These are phyloP conservation scores for Artemisia annua DNA, from an alignment of 129 eudicot species.

Conservation along the genomic window DNA sequence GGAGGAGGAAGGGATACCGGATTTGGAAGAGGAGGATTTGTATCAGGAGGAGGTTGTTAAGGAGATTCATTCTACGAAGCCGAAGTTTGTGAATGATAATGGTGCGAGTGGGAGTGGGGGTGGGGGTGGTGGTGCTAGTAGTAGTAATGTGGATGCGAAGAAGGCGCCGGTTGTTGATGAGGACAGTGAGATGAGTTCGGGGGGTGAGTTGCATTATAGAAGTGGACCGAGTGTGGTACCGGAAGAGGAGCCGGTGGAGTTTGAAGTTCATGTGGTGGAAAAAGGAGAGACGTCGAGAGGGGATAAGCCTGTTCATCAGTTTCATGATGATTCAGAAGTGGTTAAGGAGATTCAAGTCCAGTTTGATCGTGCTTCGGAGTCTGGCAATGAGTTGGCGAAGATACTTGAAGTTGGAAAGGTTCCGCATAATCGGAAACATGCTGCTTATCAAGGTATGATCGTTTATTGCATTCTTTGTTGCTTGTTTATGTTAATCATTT, in stretches of 20 bases:
- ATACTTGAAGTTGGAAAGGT: conserved; percentile 90
- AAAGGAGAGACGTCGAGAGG: conserved; percentile 45
- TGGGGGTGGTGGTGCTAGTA: conserved; percentile 30
- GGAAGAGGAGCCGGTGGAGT: conserved; percentile 74
- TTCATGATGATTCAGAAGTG: conserved; percentile 68
- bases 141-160: conserved; percentile 38
- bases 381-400: conserved; percentile 72
- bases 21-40: conserved; percentile 90
- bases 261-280: conserved; percentile 90
- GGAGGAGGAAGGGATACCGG: conserved; percentile 98
- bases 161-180: conserved; percentile 55
- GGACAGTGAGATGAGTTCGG: conserved; percentile 34
- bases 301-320: conserved; percentile 44
- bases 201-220: conserved; percentile 41
- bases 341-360: conserved; percentile 82
- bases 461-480: conserved; percentile 8
- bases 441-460: conserved; percentile 67
- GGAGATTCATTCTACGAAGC: conserved; percentile 60
- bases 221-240: conserved; percentile 35
- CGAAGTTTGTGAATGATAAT: conserved; percentile 49
- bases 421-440: conserved; percentile 70
- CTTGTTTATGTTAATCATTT: background rate
- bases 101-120: conserved; percentile 23
- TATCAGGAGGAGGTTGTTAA: conserved; percentile 65
- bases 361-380: conserved; percentile 82